These are phyloP conservation scores for Avena eriantha DNA, from an alignment of 176 grass and related monocot genomes.

Conservation along the genomic window DNA sequence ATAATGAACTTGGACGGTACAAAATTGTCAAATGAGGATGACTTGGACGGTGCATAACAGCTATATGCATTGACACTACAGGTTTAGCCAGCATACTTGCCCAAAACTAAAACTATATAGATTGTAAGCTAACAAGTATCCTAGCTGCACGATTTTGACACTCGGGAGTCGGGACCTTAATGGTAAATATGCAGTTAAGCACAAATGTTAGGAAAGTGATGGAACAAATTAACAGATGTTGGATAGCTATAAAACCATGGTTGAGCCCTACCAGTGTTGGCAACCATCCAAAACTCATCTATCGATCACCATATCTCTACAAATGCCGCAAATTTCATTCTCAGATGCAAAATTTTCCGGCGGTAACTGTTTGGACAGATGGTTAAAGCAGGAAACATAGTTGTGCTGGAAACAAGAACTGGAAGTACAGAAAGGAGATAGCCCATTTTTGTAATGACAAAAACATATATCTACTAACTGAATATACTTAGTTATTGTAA, in stretches of 20 bases:
- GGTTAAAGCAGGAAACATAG: slow-evolving; percentile 32
- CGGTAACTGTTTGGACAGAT: slow-evolving; percentile 29
- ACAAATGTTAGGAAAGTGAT: slow-evolving; percentile 24
- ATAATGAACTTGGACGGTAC: not conserved
- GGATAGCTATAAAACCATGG: slow-evolving; percentile 12
- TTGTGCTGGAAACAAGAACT: not conserved
- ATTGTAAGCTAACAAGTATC: slow-evolving; percentile 6
- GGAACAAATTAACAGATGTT: slow-evolving; percentile 20
- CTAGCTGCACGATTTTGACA: not conserved
- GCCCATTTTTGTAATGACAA: not conserved
- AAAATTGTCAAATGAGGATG: slow-evolving; percentile 26
- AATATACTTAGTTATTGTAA: not conserved
- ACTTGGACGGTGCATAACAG: not conserved
- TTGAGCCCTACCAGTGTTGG: slow-evolving; percentile 72
- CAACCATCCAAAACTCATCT: slow-evolving; percentile 88
- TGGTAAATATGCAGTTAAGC: slow-evolving; percentile 9
- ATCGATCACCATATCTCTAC: slow-evolving; percentile 73
- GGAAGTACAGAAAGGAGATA: slow-evolving; percentile 4
- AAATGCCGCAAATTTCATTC: slow-evolving; percentile 84
- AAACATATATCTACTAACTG: not conserved
- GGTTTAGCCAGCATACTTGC: slow-evolving; percentile 23
- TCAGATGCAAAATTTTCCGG: slow-evolving; percentile 64
- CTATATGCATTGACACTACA: not conserved
- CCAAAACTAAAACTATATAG: slow-evolving; percentile 20
- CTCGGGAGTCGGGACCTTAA: not conserved